Conservation (phyloP, 345 rosid genomes). For the Tarenaya hassleriana region DNA sequence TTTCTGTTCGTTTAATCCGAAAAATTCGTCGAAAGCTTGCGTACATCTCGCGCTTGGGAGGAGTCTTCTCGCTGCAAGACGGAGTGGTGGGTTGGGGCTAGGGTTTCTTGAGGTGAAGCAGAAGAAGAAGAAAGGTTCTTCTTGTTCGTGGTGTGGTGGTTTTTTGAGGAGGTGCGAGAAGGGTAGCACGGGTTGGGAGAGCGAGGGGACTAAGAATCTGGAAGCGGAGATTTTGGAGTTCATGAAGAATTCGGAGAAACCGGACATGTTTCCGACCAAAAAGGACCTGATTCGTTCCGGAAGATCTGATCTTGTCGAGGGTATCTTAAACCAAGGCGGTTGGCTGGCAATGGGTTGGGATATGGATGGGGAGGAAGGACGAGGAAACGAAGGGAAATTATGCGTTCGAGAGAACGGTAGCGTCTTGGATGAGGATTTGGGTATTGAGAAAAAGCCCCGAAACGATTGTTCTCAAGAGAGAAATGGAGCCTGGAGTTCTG, state of each 20-base stretch:
- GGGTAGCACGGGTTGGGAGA: constrained; percentile 32
- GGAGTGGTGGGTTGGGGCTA: constrained; percentile 20
- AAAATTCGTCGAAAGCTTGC: background rate
- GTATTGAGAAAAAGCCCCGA: constrained; percentile 22
- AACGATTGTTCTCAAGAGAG: constrained; percentile 16
- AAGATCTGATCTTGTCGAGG: constrained; percentile 55
- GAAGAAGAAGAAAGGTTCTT: constrained; percentile 35
- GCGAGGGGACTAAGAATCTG: constrained; percentile 32
- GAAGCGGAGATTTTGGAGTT: constrained; percentile 69
- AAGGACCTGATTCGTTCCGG: constrained; percentile 50
- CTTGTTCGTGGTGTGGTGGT: constrained; percentile 29
- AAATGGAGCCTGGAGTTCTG: constrained; percentile 16
- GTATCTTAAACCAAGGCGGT: constrained; percentile 56
- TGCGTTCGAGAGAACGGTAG: constrained; percentile 8
- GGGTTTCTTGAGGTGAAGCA: constrained; percentile 30
- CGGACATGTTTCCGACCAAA: constrained; percentile 48
- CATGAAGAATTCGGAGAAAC: constrained; percentile 46
- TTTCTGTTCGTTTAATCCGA: constrained; percentile 8
- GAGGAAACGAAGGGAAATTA: constrained; percentile 9
- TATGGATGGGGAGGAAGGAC: constrained; percentile 36
- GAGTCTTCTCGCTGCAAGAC: constrained; percentile 23
- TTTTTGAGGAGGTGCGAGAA: constrained; percentile 43
- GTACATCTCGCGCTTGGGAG: constrained; percentile 10
- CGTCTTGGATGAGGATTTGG: constrained; percentile 18
- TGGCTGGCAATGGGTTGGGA: constrained; percentile 95